Percentiles rank a stretch among this genome's conserved stretches.
Conservation (phyloP, 2,329 filamentous ascomycete species). For the Verruconis gallopava region DNA sequence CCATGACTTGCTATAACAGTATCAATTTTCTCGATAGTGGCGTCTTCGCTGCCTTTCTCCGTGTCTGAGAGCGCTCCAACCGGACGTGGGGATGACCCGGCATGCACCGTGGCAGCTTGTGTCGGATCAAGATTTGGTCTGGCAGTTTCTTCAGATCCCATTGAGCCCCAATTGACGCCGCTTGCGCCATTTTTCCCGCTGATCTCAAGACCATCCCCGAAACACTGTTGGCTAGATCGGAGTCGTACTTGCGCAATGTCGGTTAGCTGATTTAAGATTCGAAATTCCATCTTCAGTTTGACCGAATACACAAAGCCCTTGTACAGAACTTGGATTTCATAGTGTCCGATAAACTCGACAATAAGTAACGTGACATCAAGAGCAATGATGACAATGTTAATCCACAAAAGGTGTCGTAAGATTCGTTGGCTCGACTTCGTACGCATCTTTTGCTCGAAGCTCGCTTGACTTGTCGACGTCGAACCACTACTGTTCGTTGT, state of each 20-base stretch:
- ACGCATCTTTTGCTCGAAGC: neutral
- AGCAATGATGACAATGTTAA: constrained; percentile 8
- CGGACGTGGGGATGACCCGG: too few relatives aligned
- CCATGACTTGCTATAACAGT: too few relatives aligned
- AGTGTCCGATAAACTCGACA: constrained; percentile 4
- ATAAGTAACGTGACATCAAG: constrained; percentile 5
- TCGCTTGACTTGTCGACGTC: neutral
- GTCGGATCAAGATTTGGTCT: too few relatives aligned
- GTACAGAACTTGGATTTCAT: constrained; percentile 7
- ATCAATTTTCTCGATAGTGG: too few relatives aligned
- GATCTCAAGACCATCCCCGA: neutral
- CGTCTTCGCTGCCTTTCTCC: too few relatives aligned
- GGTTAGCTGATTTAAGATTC: constrained; percentile 14
- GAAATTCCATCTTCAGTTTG: constrained; percentile 15
- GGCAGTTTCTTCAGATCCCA: too few relatives aligned
- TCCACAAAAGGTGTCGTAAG: constrained; percentile 1
- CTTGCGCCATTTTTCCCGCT: constrained; percentile 12
- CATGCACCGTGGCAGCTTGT: too few relatives aligned
- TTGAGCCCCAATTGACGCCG: neutral
- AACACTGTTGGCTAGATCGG: neutral
- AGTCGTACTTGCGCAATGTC: neutral
- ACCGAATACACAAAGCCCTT: constrained; percentile 8
- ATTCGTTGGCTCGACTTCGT: neutral
- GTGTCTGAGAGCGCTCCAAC: too few relatives aligned
- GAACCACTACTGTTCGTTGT: neutral